Evolutionary conservation across 2,329 filamentous ascomycete genomes (phyloP), one percentile per base, ranked within the genome.

Genomic region (Ceratocystis diversiconidia): DNA sequence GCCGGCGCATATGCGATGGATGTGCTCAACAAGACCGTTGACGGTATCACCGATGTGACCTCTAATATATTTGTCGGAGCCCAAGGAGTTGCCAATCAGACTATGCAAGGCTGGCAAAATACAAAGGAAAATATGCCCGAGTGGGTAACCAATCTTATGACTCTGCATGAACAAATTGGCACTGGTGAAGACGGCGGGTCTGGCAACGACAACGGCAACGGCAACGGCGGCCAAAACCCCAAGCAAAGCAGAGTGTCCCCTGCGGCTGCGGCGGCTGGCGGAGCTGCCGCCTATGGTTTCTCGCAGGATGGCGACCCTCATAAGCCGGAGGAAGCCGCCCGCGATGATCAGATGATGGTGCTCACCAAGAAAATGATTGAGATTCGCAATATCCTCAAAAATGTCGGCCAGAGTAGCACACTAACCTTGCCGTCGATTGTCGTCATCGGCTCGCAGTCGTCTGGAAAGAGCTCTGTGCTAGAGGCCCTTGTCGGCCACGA

Each of bases 361-460:
- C 79, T 99, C 72, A 99, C 95, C 1, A 92, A 94, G 78, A 97
- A 97, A 78, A 99, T 99, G 94, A 99, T 99, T 72, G 94, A 99
- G 78, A 97, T 99, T 66, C 82, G 95, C 70, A 92, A 87, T 70
- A 90, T 99, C 66, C 80, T 99, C 28, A 89, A 95, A 72, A 90
- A 87, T 30, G 89, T 99, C 60, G 95, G 92, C 43, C 92, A 99
- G 77, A 95, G 92, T 0, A 90, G 88, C 69, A 85, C 89, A 2
- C 79, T 99, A 69, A 92, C 89, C 0, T 78, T 99, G 25, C 94
- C 94, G 0, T 97, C 95, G 0, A 99, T 99, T 66, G 94, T 99
- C n/a, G 94, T 99, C 46, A 96, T 99, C 70, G 94, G 94, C 28
- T 99, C 94, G 1, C 94, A 99, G 74, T 99, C 94, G 0, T 97